phyloP scores from a whole-genome alignment of 2,329 filamentous ascomycete species.

The Fusarium sp. region DNA sequence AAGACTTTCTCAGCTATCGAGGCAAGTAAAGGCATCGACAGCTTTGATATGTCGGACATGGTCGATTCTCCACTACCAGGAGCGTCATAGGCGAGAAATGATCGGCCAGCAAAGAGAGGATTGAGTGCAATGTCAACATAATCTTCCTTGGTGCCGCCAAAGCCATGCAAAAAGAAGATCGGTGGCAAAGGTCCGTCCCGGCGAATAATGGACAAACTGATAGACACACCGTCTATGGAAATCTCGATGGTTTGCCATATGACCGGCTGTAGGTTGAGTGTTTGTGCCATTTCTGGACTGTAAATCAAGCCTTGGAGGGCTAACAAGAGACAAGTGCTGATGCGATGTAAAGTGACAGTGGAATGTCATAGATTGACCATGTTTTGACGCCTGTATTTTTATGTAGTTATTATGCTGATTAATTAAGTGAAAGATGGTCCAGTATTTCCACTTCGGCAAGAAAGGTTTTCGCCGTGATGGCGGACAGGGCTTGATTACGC shows the following conservation, averaged over 20 bases:
- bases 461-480: background rate
- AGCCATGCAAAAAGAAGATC: conserved; percentile 1
- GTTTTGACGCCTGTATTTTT: too few relatives aligned
- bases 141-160: conserved; percentile 2
- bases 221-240: background rate
- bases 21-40: background rate
- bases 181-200: background rate
- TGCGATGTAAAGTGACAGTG: too few relatives aligned
- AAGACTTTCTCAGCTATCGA: background rate
- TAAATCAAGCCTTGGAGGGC: too few relatives aligned
- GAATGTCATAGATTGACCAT: too few relatives aligned
- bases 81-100: background rate
- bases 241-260: background rate
- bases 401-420: background rate
- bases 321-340: too few relatives aligned
- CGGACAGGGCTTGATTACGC: too few relatives aligned
- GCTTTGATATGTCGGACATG: background rate
- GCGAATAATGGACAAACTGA: background rate
- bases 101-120: background rate
- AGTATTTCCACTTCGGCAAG: background rate
- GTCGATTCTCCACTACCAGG: background rate
- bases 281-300: background rate
- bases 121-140: conserved; percentile 3
- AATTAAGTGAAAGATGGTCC: background rate
- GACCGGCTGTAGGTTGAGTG: background rate